Conservation (phyloP, 2,329 filamentous ascomycete species). For the Penicillium vulpinum region DNA sequence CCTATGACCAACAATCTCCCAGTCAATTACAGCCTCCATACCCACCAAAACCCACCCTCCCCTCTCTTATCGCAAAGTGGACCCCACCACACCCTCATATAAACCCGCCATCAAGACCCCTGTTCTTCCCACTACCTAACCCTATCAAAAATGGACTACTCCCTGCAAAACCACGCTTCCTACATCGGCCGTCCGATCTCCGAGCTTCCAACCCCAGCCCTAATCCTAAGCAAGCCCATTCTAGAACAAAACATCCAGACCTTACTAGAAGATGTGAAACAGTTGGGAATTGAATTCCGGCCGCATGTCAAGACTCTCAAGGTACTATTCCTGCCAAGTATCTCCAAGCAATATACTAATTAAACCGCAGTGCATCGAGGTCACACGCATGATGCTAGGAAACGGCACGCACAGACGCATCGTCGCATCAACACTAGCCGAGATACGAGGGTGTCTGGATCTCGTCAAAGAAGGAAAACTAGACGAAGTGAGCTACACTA, state of each 20-base stretch:
- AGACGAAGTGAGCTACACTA: slow-evolving; percentile 36
- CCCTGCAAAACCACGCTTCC: slow-evolving; percentile 32
- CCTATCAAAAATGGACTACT: slow-evolving; percentile 30
- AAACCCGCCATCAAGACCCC: not conserved
- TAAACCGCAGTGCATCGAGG: slow-evolving; percentile 15
- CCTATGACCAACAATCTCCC: not conserved
- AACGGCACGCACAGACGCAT: slow-evolving; percentile 41
- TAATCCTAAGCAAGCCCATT: slow-evolving; percentile 42
- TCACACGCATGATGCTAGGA: slow-evolving; percentile 46
- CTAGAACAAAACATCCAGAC: slow-evolving; percentile 42
- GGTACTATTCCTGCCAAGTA: slow-evolving; percentile 21
- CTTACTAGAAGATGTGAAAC: slow-evolving; percentile 43
- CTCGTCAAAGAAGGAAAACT: slow-evolving; percentile 43
- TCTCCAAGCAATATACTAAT: not conserved
- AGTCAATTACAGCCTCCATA: not conserved
- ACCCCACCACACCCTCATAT: not conserved
- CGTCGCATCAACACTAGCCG: slow-evolving; percentile 44
- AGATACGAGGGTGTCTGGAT: slow-evolving; percentile 43
- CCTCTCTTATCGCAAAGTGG: not conserved
- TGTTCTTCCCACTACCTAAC: not conserved
- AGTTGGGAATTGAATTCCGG: slow-evolving; percentile 41
- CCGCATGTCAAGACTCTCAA: slow-evolving; percentile 52
- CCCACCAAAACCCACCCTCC: not conserved
- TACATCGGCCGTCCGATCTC: slow-evolving; percentile 39
- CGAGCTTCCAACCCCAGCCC: slow-evolving; percentile 42